These are phyloP conservation scores for Pseudognaphalium luteoalbum DNA, from an alignment of 129 eudicot species.

Conservation along the genomic window DNA sequence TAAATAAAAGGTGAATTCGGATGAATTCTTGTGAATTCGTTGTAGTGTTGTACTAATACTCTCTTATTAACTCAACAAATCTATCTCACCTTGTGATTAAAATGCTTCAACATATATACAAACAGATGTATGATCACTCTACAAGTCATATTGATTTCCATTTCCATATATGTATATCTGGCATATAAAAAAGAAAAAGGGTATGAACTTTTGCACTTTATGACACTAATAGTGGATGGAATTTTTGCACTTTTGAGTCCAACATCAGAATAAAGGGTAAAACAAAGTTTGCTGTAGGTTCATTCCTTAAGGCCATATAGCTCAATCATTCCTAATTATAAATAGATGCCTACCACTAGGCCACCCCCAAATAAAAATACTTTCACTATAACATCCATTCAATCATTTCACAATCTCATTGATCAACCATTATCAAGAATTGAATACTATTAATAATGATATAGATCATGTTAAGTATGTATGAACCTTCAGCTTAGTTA, in stretches of 20 bases:
- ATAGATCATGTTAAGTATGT: too few relatives aligned
- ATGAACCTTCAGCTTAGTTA: too few relatives aligned
- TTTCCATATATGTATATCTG: neutral
- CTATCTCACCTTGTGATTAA: neutral
- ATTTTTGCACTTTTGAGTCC: conserved; percentile 30
- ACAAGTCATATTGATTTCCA: conserved; percentile 22
- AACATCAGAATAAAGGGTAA: conserved; percentile 25
- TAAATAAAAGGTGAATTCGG: too few relatives aligned
- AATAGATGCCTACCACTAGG: conserved; percentile 25
- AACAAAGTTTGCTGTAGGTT: conserved; percentile 8
- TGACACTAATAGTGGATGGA: conserved; percentile 16
- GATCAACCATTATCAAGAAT: neutral
- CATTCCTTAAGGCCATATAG: conserved; percentile 1
- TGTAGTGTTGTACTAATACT: too few relatives aligned
- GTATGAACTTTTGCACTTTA: conserved; percentile 25
- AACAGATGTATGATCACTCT: neutral
- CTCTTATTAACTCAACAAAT: too few relatives aligned
- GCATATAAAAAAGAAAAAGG: conserved; percentile 6
- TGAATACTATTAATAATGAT: too few relatives aligned
- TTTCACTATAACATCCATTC: neutral
- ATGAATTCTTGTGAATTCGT: too few relatives aligned
- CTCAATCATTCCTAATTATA: conserved; percentile 13
- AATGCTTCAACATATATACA: neutral
- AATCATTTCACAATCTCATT: conserved; percentile 11
- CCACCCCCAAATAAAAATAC: conserved; percentile 6